phyloP scores from a whole-genome alignment of 1,139 yeast genomes.

The Sugiyamaella pinicola region DNA sequence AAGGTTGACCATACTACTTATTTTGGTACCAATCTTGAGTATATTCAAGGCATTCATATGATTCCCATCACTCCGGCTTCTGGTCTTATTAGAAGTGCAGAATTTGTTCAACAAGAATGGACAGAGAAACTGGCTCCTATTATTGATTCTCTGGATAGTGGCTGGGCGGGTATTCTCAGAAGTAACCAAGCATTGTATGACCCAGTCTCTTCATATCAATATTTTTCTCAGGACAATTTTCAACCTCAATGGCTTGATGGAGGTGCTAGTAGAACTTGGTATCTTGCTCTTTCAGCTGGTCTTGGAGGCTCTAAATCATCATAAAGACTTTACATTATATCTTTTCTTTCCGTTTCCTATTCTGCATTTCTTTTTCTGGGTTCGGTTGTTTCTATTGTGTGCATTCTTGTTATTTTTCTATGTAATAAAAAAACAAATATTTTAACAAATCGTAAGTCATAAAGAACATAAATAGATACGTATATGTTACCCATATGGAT shows the following conservation, averaged over 20 bases:
- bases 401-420: slow-evolving; percentile 2
- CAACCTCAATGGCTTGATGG: slow-evolving; percentile 61
- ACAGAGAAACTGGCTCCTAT: slow-evolving; percentile 52
- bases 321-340: background rate
- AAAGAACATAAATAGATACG: background rate
- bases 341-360: background rate
- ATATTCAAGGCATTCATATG: slow-evolving; percentile 95
- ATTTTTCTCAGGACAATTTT: slow-evolving; percentile 61
- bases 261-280: slow-evolving; percentile 92
- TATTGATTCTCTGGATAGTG: slow-evolving; percentile 60
- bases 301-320: slow-evolving; percentile 22
- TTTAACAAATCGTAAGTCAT: background rate
- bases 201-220: slow-evolving; percentile 64
- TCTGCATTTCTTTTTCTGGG: slow-evolving; percentile 11
- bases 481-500: background rate
- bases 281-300: slow-evolving; percentile 70
- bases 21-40: slow-evolving; percentile 75
- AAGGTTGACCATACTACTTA: slow-evolving; percentile 90
- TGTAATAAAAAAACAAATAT: slow-evolving; percentile 1
- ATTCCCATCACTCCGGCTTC: slow-evolving; percentile 87
- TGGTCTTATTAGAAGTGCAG: slow-evolving; percentile 67
- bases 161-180: slow-evolving; percentile 87
- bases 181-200: slow-evolving; percentile 77
- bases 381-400: background rate
- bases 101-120: slow-evolving; percentile 85